Conservation (phyloP, 768 basidiomycete genomes). For the Chalciporus sphaerocephalus region DNA sequence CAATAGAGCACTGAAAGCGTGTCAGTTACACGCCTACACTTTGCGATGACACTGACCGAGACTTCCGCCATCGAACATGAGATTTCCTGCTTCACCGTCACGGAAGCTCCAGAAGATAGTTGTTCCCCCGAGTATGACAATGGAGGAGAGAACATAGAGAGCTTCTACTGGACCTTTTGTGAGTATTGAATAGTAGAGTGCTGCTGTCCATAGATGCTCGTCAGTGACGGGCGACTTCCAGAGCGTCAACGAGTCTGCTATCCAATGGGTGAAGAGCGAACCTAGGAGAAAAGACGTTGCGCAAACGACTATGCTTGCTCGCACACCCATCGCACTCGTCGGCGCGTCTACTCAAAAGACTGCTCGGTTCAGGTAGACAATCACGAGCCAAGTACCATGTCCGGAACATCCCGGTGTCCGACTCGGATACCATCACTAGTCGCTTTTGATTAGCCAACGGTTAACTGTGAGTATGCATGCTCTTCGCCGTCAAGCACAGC, state of each 20-base stretch:
- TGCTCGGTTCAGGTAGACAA: slow-evolving; percentile 9
- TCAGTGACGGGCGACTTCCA: slow-evolving; percentile 90
- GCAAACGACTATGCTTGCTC: slow-evolving; percentile 70
- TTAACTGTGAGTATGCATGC: slow-evolving; percentile 10
- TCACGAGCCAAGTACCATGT: slow-evolving; percentile 11
- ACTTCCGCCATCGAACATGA: slow-evolving; percentile 91
- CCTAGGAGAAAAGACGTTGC: slow-evolving; percentile 79
- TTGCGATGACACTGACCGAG: slow-evolving; percentile 55
- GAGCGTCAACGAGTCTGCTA: slow-evolving; percentile 85
- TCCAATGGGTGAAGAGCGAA: slow-evolving; percentile 84
- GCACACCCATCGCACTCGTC: slow-evolving; percentile 53
- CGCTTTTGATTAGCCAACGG: slow-evolving; percentile 3
- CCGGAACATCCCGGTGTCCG: slow-evolving; percentile 17
- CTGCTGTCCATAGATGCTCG: slow-evolving; percentile 77
- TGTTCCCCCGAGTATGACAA: slow-evolving; percentile 55
- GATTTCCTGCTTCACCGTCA: slow-evolving; percentile 73
- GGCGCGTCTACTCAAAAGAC: slow-evolving; percentile 8
- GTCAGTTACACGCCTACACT: slow-evolving; percentile 1
- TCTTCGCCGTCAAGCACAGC: slow-evolving; percentile 17
- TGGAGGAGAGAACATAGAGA: slow-evolving; percentile 51
- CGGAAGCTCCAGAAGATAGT: slow-evolving; percentile 76
- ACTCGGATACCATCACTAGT: background rate
- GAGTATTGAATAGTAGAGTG: slow-evolving; percentile 76
- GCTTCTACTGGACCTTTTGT: slow-evolving; percentile 57
- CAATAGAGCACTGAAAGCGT: slow-evolving; percentile 62